Evolutionary conservation across 2,329 filamentous ascomycete genomes (phyloP), one percentile per base, ranked within the genome.

Genomic region (Colletotrichum eremochloae): DNA sequence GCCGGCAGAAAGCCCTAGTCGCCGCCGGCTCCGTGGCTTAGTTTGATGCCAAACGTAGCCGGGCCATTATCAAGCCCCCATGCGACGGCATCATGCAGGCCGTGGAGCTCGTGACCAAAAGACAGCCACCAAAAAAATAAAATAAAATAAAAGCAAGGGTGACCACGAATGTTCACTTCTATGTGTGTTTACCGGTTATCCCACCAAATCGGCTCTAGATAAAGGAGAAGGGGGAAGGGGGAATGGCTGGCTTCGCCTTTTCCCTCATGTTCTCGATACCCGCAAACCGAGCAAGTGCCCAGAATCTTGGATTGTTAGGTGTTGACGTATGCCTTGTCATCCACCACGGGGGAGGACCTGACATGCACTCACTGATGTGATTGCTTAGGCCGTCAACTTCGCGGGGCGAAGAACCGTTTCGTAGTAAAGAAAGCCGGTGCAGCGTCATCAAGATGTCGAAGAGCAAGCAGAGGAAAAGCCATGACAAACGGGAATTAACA

Each of bases 281-380:
- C 44, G 24, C 7, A 7, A 31, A 20, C 18, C 20, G 24, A 42
- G 48, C 36, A 36, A 53, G 33, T 33, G 36, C 6, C 48, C 40
- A 24, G 8, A 57, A 38, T 18, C 8, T 11, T 50, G 55, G 29
- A 15, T 38, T 33, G 18, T 12, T 40, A 33, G 9, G 40, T 42
- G 20, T 65, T 65, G 69, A 72, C 69, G 66, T 69, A 65, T 60
- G 63, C 46, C 29, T 50, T 31, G 15, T 64, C 62, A 55, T 61
- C 36, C 20, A 18, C 29, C 24, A 33, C 58, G 42, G 44, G 11
- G 42, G 31, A 44, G 58, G 48, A 56, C 44, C 11, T 42, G 44
- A n/a, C 31, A 15, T 48, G 15, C 11, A 48, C 15, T 53, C 36
- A 33, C 31, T 14, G 7, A 60, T 31, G 56, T 44, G 44, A 46